Percentiles rank a stretch among this genome's conserved stretches.
phyloP scores from a whole-genome alignment of 805 yeast genomes.

The Sugiyamaella smithiae region DNA sequence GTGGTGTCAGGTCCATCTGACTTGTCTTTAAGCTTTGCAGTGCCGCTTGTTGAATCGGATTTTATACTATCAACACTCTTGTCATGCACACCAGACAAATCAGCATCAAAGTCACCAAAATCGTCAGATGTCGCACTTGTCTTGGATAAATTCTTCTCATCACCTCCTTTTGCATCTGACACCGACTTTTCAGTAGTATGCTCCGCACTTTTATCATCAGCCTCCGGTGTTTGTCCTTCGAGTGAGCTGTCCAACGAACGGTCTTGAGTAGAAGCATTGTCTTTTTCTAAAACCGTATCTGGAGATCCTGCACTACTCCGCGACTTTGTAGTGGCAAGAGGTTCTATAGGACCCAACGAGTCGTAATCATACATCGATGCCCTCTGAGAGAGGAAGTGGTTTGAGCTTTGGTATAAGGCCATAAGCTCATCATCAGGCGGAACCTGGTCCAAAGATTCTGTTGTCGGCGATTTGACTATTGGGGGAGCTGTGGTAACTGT shows the following conservation, averaged over 20 bases:
- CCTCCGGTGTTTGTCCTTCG: no score
- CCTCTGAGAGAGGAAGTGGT: conserved; percentile 30
- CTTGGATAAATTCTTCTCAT: conserved; percentile 2
- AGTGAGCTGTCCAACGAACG: not conserved
- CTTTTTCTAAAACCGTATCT: no score
- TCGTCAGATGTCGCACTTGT: not conserved
- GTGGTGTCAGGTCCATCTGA: not conserved
- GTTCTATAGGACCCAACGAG: conserved; percentile 21
- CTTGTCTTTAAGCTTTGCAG: not conserved
- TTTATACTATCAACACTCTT: not conserved
- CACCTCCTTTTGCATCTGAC: not conserved
- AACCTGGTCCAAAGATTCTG: conserved; percentile 5
- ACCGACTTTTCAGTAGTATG: not conserved
- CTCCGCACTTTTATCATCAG: conserved; percentile 13
- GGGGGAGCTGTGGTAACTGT: not conserved
- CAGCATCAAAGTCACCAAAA: conserved; percentile 17
- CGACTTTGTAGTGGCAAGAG: conserved; percentile 27
- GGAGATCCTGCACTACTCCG: conserved; percentile 8
- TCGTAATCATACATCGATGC: conserved; percentile 28
- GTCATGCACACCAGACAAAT: conserved; percentile 1
- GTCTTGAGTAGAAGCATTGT: not conserved
- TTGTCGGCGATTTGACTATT: not conserved
- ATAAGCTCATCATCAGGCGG: conserved; percentile 32
- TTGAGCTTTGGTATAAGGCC: conserved; percentile 32
- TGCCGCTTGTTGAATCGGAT: not conserved